Evolutionary conservation across 192 early-diverging fungal genomes (phyloP).

Genomic region (Entrophospora sp.): DNA sequence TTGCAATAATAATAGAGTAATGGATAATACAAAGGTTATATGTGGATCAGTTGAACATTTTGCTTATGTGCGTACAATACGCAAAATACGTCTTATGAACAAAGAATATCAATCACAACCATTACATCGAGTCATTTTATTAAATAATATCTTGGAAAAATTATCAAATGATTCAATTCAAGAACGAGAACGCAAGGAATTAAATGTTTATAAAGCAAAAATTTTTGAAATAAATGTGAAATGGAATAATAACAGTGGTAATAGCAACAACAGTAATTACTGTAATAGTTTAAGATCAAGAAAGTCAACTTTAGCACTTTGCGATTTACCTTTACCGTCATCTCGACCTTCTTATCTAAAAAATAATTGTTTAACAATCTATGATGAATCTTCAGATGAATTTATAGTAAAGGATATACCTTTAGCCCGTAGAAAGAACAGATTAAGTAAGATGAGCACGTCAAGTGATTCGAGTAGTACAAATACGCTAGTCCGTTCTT

Average conservation of each 20-base stretch:
- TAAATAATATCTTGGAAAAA: background rate
- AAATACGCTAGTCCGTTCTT: background rate
- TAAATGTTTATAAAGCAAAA: background rate
- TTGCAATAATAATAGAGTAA: no score
- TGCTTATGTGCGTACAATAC: background rate
- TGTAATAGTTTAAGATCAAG: no score
- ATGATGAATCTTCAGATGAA: slow-evolving; percentile 2
- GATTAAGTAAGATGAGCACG: background rate
- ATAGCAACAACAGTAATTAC: background rate
- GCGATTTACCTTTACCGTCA: background rate
- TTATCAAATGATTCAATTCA: background rate
- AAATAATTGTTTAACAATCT: background rate
- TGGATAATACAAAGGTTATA: background rate
- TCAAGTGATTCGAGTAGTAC: background rate
- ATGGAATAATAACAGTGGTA: background rate
- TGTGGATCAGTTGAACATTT: background rate
- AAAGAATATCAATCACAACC: no score
- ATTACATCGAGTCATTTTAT: background rate
- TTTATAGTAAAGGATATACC: background rate
- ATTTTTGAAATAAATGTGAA: background rate
- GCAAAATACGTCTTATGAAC: background rate
- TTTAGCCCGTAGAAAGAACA: background rate
- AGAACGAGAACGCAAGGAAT: background rate
- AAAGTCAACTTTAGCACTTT: background rate
- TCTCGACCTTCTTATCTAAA: slow-evolving; percentile 1